Conservation (phyloP, 2,329 filamentous ascomycete species). For the Penicillium italicum region DNA sequence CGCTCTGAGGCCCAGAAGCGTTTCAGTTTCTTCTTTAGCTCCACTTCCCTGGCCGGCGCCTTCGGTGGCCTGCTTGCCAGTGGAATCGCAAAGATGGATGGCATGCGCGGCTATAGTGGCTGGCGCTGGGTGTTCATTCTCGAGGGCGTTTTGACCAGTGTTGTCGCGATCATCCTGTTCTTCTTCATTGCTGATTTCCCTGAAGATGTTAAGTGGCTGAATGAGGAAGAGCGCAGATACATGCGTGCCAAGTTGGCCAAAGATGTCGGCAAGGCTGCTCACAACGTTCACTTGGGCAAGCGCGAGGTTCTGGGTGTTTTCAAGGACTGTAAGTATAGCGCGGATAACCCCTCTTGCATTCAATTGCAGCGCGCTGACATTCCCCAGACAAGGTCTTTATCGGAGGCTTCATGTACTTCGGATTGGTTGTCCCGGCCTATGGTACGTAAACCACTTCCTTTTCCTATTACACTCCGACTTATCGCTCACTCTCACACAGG, state of each 20-base stretch:
- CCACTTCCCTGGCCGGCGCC: slow-evolving; percentile 58
- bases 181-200: slow-evolving; percentile 72
- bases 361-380: slow-evolving; percentile 12
- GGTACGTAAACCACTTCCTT: slow-evolving; percentile 33
- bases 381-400: slow-evolving; percentile 60
- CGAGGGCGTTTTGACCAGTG: slow-evolving; percentile 61
- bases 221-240: slow-evolving; percentile 64
- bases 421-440: slow-evolving; percentile 72
- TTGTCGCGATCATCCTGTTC: slow-evolving; percentile 57
- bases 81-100: slow-evolving; percentile 58
- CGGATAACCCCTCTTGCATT: not conserved
- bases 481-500: slow-evolving; percentile 27
- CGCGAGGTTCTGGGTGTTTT: slow-evolving; percentile 61
- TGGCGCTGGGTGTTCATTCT: slow-evolving; percentile 56
- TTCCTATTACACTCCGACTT: not conserved
- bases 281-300: slow-evolving; percentile 58
- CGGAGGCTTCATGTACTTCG: slow-evolving; percentile 77
- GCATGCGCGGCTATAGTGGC: slow-evolving; percentile 54
- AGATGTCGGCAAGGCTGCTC: slow-evolving; percentile 66
- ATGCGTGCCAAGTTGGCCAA: slow-evolving; percentile 62
- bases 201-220: slow-evolving; percentile 70
- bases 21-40: slow-evolving; percentile 90
- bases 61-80: slow-evolving; percentile 61
- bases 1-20: slow-evolving; percentile 84
- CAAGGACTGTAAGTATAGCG: slow-evolving; percentile 55